A percentile compares a stretch with the other conserved stretches of the same genome.
Conservation (phyloP, 805 yeast genomes). For the Candida broadrunensis region DNA sequence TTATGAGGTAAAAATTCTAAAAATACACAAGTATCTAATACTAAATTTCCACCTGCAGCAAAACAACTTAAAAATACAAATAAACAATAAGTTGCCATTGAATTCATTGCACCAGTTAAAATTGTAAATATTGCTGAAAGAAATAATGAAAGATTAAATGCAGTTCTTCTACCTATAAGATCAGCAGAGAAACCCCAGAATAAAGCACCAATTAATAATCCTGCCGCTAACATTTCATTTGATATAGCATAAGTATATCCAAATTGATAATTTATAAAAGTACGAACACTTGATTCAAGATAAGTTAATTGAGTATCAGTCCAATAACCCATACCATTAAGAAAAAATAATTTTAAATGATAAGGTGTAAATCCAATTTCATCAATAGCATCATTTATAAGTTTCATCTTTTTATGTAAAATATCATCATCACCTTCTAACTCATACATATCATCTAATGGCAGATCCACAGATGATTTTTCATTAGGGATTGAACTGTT, state of each 20-base stretch:
- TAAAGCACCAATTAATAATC: slow-evolving; percentile 50
- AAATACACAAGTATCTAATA: slow-evolving; percentile 51
- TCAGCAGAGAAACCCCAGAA: slow-evolving; percentile 58
- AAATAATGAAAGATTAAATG: slow-evolving; percentile 49
- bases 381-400: slow-evolving; percentile 56
- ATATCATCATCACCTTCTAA: slow-evolving; percentile 29
- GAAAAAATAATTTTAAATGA: slow-evolving; percentile 30
- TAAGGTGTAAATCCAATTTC: slow-evolving; percentile 48
- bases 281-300: slow-evolving; percentile 21
- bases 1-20: slow-evolving; percentile 51
- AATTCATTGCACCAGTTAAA: slow-evolving; percentile 50
- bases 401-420: slow-evolving; percentile 37
- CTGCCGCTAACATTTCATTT: slow-evolving; percentile 31
- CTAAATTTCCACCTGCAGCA: slow-evolving; percentile 58
- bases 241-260: slow-evolving; percentile 20
- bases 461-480: no score
- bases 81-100: slow-evolving; percentile 48
- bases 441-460: slow-evolving; percentile 14
- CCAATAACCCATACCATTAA: slow-evolving; percentile 38
- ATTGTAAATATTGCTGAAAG: slow-evolving; percentile 48
- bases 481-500: no score
- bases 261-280: slow-evolving; percentile 26
- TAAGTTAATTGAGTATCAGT: slow-evolving; percentile 28
- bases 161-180: slow-evolving; percentile 50
- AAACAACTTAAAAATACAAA: slow-evolving; percentile 44